phyloP scores from a whole-genome alignment of 371 early-diverging fungal genomes.

The Apophysomyces sp. region DNA sequence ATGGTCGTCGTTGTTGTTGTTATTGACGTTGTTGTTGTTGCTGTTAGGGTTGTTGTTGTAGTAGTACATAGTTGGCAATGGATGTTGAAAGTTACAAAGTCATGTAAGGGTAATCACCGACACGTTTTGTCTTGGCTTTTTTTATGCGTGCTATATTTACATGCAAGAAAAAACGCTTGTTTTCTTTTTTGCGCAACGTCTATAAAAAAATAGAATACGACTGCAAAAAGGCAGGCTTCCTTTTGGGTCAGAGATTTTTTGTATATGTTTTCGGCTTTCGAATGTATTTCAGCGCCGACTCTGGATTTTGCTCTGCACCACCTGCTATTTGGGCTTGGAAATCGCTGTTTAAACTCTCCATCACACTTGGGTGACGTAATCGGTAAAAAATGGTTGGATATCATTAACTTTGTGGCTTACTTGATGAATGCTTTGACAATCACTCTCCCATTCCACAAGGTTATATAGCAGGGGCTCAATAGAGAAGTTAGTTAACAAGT shows the following conservation, averaged over 20 bases:
- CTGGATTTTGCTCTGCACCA: background rate
- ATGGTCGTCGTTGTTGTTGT: background rate
- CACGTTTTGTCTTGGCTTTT: slow-evolving; percentile 1
- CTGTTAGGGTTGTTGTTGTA: background rate
- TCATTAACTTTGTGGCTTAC: no score
- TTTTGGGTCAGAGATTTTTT: background rate
- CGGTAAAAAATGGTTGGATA: no score
- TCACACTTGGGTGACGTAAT: no score
- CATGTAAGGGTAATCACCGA: slow-evolving; percentile 1
- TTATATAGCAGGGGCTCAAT: no score
- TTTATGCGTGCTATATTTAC: slow-evolving; percentile 1
- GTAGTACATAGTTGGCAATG: background rate
- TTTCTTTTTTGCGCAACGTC: background rate
- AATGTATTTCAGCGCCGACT: background rate
- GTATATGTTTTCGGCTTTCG: background rate
- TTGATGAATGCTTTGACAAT: no score
- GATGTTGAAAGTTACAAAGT: background rate
- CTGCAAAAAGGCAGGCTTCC: background rate
- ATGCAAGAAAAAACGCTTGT: background rate
- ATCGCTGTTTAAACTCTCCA: no score
- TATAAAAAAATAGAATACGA: background rate
- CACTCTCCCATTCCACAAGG: no score
- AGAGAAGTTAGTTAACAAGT: no score
- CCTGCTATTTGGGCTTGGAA: no score
- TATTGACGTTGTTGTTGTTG: slow-evolving; percentile 4